Conservation (phyloP, 352 stramenopile species). For the Globisporangium viniferum region DNA sequence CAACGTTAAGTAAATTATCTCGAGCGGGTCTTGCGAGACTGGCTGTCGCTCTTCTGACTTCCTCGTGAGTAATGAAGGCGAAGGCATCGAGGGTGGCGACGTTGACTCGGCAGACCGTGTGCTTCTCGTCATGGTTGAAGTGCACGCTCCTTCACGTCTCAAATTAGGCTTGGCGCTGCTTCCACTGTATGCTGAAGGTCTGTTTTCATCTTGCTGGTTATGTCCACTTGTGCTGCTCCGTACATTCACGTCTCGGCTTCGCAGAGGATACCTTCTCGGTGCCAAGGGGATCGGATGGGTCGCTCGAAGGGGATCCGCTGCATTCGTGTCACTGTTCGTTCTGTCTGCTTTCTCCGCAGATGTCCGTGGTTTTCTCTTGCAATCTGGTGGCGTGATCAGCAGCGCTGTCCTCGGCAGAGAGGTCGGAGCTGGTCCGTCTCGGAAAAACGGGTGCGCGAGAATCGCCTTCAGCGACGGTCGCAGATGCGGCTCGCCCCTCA, state of each 20-base stretch:
- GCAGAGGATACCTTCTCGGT: constrained; percentile 35
- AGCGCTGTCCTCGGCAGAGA: constrained; percentile 60
- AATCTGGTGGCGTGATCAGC: constrained; percentile 65
- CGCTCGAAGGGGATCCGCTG: constrained; percentile 19
- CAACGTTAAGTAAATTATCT: constrained; percentile 53
- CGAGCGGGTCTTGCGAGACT: constrained; percentile 30
- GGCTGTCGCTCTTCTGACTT: constrained; percentile 3
- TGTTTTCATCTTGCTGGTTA: constrained; percentile 10
- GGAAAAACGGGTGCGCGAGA: constrained; percentile 74
- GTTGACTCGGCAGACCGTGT: constrained; percentile 9
- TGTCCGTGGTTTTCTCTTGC: constrained; percentile 27
- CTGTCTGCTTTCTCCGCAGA: constrained; percentile 1
- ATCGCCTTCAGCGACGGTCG: constrained; percentile 77
- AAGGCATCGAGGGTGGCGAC: neutral
- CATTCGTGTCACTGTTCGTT: neutral
- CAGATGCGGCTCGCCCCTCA: constrained; percentile 65
- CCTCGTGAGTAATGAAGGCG: neutral
- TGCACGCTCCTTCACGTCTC: constrained; percentile 1
- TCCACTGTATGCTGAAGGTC: neutral
- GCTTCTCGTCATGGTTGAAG: neutral
- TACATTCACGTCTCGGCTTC: constrained; percentile 32
- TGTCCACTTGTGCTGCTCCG: constrained; percentile 8
- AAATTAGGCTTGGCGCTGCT: constrained; percentile 2
- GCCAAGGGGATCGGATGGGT: constrained; percentile 18
- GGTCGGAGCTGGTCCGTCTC: constrained; percentile 50